A percentile compares a stretch with the other conserved stretches of the same genome.
phyloP scores from a whole-genome alignment of 345 rosid species.

The Gossypium sturtianum region DNA sequence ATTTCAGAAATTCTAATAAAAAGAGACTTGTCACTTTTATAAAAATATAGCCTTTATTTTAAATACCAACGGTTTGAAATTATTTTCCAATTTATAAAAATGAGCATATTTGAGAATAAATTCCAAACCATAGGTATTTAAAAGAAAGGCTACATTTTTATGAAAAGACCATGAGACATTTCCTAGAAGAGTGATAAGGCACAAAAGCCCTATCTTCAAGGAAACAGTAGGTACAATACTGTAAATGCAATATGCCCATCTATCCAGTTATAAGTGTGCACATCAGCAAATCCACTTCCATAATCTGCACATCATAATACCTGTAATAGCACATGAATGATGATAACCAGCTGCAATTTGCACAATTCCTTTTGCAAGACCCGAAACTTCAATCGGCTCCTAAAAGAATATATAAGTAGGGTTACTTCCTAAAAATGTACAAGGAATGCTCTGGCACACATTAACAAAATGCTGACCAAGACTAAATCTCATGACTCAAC shows the following conservation, averaged over 20 bases:
- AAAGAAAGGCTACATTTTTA: too few relatives aligned
- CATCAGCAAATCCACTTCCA: background rate
- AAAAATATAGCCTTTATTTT: background rate
- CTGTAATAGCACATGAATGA: constrained; percentile 92
- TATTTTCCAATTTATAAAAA: background rate
- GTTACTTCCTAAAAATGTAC: background rate
- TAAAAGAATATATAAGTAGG: constrained; percentile 25
- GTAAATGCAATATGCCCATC: background rate
- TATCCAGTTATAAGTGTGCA: background rate
- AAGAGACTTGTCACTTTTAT: background rate
- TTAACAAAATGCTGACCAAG: background rate
- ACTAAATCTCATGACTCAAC: too few relatives aligned
- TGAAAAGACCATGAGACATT: too few relatives aligned
- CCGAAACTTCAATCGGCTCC: constrained; percentile 74
- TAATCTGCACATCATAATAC: constrained; percentile 23
- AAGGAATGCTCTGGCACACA: background rate
- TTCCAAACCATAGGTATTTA: too few relatives aligned
- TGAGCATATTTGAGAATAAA: too few relatives aligned
- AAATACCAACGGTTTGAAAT: background rate
- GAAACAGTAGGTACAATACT: background rate
- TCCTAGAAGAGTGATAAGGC: background rate
- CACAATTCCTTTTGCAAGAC: constrained; percentile 52
- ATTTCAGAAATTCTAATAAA: background rate
- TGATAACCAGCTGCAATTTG: constrained; percentile 80
- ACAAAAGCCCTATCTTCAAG: background rate